Conservation (phyloP, 2,329 filamentous ascomycete species). For the Westerdykella aurantiaca region DNA sequence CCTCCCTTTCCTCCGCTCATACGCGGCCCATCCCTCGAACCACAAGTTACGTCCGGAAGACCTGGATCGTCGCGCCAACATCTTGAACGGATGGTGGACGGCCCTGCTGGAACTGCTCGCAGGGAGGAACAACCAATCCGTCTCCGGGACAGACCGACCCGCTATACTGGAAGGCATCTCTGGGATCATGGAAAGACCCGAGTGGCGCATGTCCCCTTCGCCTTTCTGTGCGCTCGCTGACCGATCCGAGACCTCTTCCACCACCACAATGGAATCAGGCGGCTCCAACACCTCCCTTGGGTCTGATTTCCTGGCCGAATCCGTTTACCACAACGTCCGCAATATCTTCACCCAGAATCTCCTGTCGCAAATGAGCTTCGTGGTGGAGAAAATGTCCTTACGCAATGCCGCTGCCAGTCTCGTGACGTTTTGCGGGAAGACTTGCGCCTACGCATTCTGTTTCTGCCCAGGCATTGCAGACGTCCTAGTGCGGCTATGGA, state of each 20-base stretch:
- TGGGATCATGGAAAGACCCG: constrained; percentile 78
- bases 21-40: constrained; percentile 63
- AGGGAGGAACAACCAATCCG: constrained; percentile 65
- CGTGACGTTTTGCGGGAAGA: constrained; percentile 83
- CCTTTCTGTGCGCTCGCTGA: constrained; percentile 59
- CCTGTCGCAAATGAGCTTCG: constrained; percentile 74
- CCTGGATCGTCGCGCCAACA: constrained; percentile 69
- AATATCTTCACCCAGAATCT: constrained; percentile 82
- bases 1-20: constrained; percentile 69
- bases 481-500: constrained; percentile 76
- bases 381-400: constrained; percentile 83
- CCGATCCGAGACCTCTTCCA: constrained; percentile 44
- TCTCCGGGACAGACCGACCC: constrained; percentile 78
- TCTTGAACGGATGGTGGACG: constrained; percentile 88
- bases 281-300: constrained; percentile 56
- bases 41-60: constrained; percentile 67
- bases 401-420: constrained; percentile 60
- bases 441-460: constrained; percentile 88
- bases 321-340: constrained; percentile 80
- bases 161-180: constrained; percentile 71
- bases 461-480: constrained; percentile 85
- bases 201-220: constrained; percentile 73
- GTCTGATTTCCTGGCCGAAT: constrained; percentile 65
- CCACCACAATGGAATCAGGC: constrained; percentile 46
- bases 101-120: constrained; percentile 76